Evolutionary conservation across 1,284 basidiomycete genomes (phyloP).

Genomic region (Austroboletus niveus): DNA sequence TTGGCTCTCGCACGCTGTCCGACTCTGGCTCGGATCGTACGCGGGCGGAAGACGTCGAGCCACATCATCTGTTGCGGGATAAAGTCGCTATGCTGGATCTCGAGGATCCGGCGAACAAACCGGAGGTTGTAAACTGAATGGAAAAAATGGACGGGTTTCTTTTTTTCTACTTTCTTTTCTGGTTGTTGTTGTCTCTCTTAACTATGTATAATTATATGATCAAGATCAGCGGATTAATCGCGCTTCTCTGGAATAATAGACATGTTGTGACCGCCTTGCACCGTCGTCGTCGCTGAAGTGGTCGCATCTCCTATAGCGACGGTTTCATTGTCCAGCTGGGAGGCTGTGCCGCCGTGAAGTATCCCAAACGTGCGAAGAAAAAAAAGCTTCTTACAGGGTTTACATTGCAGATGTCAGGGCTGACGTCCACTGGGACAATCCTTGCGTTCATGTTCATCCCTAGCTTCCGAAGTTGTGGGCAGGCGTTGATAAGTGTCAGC

Average conservation of each 20-base stretch:
- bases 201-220: slow-evolving; percentile 26
- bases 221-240: slow-evolving; percentile 2
- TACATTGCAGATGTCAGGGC: too few relatives aligned
- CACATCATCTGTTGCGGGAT: slow-evolving; percentile 26
- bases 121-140: slow-evolving; percentile 14
- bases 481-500: too few relatives aligned
- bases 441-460: too few relatives aligned
- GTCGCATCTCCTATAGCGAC: too few relatives aligned
- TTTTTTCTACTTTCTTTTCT: neutral
- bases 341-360: too few relatives aligned
- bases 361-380: too few relatives aligned
- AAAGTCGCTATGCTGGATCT: slow-evolving; percentile 28
- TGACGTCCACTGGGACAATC: too few relatives aligned
- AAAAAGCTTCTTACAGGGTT: too few relatives aligned
- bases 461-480: too few relatives aligned
- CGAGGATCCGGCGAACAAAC: slow-evolving; percentile 21
- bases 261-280: neutral
- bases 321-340: too few relatives aligned
- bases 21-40: slow-evolving; percentile 29
- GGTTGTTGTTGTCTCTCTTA: slow-evolving; percentile 11
- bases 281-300: too few relatives aligned
- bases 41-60: slow-evolving; percentile 22
- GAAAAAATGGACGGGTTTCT: neutral
- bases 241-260: neutral
- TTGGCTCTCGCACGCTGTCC: slow-evolving; percentile 26